phyloP scores from a whole-genome alignment of 2,329 filamentous ascomycete species.

The Colletotrichum sp. region DNA sequence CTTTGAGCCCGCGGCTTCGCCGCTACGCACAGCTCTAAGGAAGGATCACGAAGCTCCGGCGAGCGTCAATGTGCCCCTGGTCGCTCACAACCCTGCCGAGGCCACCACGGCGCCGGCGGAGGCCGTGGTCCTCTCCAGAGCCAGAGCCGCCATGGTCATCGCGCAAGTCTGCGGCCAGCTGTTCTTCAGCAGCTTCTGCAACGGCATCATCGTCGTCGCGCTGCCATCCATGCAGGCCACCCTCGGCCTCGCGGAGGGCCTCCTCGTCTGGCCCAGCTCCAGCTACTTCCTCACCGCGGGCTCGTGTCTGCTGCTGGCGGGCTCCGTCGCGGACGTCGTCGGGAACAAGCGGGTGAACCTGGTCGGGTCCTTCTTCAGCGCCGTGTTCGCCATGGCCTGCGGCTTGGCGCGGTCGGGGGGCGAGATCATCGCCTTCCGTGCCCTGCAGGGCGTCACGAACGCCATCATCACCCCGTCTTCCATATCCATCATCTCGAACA shows the following conservation, averaged over 20 bases:
- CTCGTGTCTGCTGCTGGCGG: background rate
- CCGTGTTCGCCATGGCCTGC: conserved; percentile 1
- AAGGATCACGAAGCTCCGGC: background rate
- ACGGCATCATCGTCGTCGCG: background rate
- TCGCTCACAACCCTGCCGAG: background rate
- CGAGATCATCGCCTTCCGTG: conserved; percentile 6
- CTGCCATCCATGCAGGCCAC: background rate
- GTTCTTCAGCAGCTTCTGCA: background rate
- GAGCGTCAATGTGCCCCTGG: background rate
- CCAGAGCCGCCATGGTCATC: background rate
- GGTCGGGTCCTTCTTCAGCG: background rate
- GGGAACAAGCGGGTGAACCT: conserved; percentile 5
- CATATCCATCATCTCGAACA: conserved; percentile 4
- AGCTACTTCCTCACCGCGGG: background rate
- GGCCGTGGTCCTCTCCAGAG: background rate
- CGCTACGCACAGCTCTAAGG: rapidly evolving
- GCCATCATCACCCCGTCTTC: background rate
- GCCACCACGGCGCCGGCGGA: background rate
- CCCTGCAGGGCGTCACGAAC: conserved; percentile 2
- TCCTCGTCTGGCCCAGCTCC: background rate
- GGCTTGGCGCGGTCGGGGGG: background rate
- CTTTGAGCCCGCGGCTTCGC: background rate
- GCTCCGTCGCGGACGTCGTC: conserved; percentile 1
- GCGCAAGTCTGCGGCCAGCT: background rate
- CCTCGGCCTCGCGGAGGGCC: background rate